Evolutionary conservation across 768 basidiomycete genomes (phyloP), one percentile per base, ranked within the genome.

Genomic region (Pholiota molesta): DNA sequence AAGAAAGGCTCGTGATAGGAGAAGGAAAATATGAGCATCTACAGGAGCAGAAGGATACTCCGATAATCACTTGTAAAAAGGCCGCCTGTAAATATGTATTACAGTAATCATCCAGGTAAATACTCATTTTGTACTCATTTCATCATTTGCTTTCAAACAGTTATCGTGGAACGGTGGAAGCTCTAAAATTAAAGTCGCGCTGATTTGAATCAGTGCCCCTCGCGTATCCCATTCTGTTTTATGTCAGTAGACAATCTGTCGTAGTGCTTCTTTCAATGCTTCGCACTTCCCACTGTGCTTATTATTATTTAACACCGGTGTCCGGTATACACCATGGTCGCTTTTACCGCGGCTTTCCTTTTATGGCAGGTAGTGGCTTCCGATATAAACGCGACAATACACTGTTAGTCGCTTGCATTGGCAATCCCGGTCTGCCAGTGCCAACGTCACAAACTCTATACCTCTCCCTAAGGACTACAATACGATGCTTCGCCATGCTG

Each of bases 1-100:
- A 28, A 81, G 90, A 52, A 92, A 91, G 73, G 82, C 86, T 57
- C 84, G 89, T 33, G 91, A 92, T 60, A 80, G 91, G 71, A 77
- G 84, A 64, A 75, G 81, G 65, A 72, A 72, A 23, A 77, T 75
- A 70, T 75, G 62, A 61, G 81, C 71, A 79, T 75, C 68, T 64
- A 66, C 57, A 62, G 54, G 55, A 52, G 60, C 35, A 66, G 35
- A 58, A n/a, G 47, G 31, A 6, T 29, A 19, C 35, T 47, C 31
- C 42, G n/a, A 35, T 47, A 33, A 47, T 47, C 56, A 19, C 29
- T 47, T 57, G 56, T 57, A 45, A 57, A 57, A 59, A 35, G 63
- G 53, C 40, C 56, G 42, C 14, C 44, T 55, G 55, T 51, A 63
- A 51, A 61, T 44, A 44, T 60, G 39, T 62, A 60, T 51, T 59